phyloP scores from a whole-genome alignment of 1,284 basidiomycete genomes.

The Ganoderma lingzhi region DNA sequence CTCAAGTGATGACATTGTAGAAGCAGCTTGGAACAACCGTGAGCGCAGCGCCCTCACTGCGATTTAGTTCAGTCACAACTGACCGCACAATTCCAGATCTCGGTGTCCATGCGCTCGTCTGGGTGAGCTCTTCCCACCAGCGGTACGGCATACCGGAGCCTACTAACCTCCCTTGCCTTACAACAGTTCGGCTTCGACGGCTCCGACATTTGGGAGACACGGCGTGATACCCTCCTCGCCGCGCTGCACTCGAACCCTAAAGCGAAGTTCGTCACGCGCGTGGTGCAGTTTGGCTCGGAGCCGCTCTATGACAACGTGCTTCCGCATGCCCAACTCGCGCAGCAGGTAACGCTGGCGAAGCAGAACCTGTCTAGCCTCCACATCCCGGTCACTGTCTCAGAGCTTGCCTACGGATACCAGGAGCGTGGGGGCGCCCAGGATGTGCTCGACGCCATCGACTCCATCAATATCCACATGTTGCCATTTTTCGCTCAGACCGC shows the following conservation, averaged over 20 bases:
- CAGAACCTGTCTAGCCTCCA: constrained; percentile 56
- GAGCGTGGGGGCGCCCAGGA: constrained; percentile 59
- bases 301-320: constrained; percentile 74
- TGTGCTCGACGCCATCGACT: constrained; percentile 71
- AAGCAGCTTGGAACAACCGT: constrained; percentile 72
- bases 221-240: constrained; percentile 62
- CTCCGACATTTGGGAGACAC: constrained; percentile 59
- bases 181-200: constrained; percentile 70
- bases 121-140: constrained; percentile 52
- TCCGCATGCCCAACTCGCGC: constrained; percentile 57
- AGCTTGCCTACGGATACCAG: constrained; percentile 59
- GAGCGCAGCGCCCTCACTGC: not conserved
- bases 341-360: constrained; percentile 61
- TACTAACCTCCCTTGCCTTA: not conserved
- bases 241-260: constrained; percentile 68
- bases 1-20: constrained; percentile 65
- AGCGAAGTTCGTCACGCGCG: constrained; percentile 73
- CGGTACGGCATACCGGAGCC: not conserved
- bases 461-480: constrained; percentile 76
- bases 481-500: constrained; percentile 75
- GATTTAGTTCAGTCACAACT: not conserved
- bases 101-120: constrained; percentile 79
- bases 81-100: constrained; percentile 45
- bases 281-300: constrained; percentile 78
- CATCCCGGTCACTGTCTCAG: constrained; percentile 73